A percentile compares a stretch with the other conserved stretches of the same genome.
phyloP scores from a whole-genome alignment of 139 green algal species.

The Volvox africanus region DNA sequence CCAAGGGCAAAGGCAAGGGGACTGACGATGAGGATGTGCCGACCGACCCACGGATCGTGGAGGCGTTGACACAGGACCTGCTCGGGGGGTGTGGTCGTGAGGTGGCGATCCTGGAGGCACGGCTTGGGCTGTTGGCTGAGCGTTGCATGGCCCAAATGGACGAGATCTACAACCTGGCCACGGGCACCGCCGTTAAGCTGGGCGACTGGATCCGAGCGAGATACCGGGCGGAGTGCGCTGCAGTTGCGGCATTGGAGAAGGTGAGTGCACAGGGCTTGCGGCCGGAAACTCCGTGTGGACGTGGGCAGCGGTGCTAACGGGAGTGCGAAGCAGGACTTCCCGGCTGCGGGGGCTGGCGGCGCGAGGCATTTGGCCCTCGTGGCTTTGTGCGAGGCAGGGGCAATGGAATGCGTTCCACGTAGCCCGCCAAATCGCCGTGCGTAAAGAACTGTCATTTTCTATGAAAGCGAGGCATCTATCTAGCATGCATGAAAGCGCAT shows the following conservation, averaged over 20 bases:
- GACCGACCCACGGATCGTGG: conserved; percentile 40
- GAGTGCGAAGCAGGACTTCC: too few species aligned
- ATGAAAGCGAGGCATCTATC: too few species aligned
- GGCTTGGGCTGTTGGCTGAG: conserved; percentile 48
- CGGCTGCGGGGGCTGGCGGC: too few species aligned
- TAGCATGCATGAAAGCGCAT: too few species aligned
- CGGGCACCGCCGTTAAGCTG: conserved; percentile 44
- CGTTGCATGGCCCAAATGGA: conserved; percentile 45
- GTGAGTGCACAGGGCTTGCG: background rate
- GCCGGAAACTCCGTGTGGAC: too few species aligned
- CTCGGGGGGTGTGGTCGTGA: conserved; percentile 46
- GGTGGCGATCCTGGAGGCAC: conserved; percentile 55
- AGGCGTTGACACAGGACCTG: conserved; percentile 53
- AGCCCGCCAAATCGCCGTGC: too few species aligned
- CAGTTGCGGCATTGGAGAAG: conserved; percentile 74
- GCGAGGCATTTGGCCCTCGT: too few species aligned
- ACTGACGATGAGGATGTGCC: conserved; percentile 39
- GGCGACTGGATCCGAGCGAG: conserved; percentile 64
- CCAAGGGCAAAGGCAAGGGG: conserved; percentile 37
- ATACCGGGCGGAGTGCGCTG: conserved; percentile 78
- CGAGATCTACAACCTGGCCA: conserved; percentile 35
- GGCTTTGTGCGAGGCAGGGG: too few species aligned
- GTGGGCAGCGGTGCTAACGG: too few species aligned
- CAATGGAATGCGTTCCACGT: too few species aligned
- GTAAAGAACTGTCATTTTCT: too few species aligned